A percentile compares a stretch with the other conserved stretches of the same genome.
Conservation (phyloP, 2,329 filamentous ascomycete species). For the Cryoendolithus antarcticus region DNA sequence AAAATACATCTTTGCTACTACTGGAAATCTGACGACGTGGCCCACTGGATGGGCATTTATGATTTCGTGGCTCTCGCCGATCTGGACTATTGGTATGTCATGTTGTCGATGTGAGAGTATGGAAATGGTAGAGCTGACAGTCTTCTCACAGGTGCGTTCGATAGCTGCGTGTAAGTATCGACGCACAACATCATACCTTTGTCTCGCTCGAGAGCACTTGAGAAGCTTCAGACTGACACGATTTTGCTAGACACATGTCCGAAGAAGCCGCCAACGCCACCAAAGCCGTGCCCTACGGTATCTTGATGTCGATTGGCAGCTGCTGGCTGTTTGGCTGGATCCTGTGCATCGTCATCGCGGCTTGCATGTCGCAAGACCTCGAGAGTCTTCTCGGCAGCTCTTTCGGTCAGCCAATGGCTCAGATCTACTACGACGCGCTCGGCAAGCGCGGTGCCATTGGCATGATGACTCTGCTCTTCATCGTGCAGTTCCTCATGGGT, state of each 20-base stretch:
- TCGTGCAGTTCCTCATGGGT: conserved; percentile 52
- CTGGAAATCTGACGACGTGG: conserved; percentile 46
- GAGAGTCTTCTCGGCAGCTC: conserved; percentile 34
- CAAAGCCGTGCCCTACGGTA: conserved; percentile 47
- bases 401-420: conserved; percentile 49
- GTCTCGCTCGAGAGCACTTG: no score
- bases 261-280: conserved; percentile 51
- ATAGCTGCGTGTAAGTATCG: no score
- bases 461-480: conserved; percentile 46
- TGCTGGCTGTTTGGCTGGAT: conserved; percentile 47
- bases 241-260: conserved; percentile 35
- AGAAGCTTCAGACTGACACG: no score
- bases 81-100: conserved; percentile 41
- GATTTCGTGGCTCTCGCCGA: conserved; percentile 47
- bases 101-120: conserved; percentile 5
- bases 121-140: no score
- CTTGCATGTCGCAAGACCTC: conserved; percentile 43
- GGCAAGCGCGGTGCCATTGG: conserved; percentile 47
- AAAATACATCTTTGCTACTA: conserved; percentile 43
- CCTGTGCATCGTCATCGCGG: conserved; percentile 44
- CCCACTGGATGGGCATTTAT: conserved; percentile 39
- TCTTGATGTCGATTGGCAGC: conserved; percentile 44
- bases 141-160: no score
- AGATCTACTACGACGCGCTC: conserved; percentile 49
- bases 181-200: no score